Base-by-base conservation (phyloP, 805 yeast species). In the Geotrichum ghanense region DNA sequence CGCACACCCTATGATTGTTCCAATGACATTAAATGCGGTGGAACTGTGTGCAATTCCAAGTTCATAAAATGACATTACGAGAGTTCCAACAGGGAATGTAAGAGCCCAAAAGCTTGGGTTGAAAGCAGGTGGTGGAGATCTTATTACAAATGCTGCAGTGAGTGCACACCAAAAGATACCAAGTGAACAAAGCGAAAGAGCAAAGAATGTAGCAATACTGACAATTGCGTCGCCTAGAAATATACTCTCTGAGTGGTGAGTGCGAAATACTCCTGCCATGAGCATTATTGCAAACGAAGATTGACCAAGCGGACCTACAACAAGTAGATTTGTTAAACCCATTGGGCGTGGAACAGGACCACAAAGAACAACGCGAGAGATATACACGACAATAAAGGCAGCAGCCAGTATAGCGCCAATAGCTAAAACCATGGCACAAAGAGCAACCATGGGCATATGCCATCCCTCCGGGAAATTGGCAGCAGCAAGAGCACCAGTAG, bases 11-110 rank as follows among this genome's bases (percentile, higher is more conserved):
- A 82, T 83, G 3, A 84, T 72, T 26, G 79, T 69, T 12, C 81
- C 75, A 22, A 84, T 52, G 7, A 81, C 79, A 51, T 75, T 70
- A 62, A 85, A 83, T 0, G 83, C 76, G n/a, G 51, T 48, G 16
- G 42, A 39, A 5, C 21, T 7, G 43, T 74, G 75, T 2, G 72
- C 58, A 2, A 50, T 55, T 39, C 69, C 79, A 17, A 87, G 57
- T 53, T 76, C 73, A 7, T 68, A 61, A 48, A 76, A 72, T 2
- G 86, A 76, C 12, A 82, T 60, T 0, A 81, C 69, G 81, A 84
- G 78, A 0, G 94, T 85, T 1, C 95, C 96, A 55, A 87, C 56
- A 3, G 95, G 96, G 79, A 88, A 88, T 52, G 95, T 83, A 69
- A 83, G 75, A 16, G 88, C 79, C 95, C 95, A 84, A 77, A 78